Percentiles rank a stretch among this genome's conserved stretches.
Evolutionary conservation across 371 early-diverging fungal species (phyloP).

Genomic region (Zopfochytrium polystomum): DNA sequence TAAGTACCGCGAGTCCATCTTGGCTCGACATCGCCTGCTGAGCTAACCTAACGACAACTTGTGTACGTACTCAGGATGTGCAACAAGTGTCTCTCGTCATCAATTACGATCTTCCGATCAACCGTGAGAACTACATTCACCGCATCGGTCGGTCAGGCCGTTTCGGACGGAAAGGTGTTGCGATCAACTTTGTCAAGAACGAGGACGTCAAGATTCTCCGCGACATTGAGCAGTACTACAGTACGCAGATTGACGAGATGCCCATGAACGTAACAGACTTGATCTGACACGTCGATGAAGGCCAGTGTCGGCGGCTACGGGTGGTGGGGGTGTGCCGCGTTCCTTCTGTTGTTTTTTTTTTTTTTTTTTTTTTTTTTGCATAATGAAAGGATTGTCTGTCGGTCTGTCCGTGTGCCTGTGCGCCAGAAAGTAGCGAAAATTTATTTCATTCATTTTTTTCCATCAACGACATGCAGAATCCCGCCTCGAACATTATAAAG

Average conservation of each 20-base stretch:
- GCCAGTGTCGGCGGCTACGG: too few species aligned
- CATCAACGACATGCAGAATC: too few species aligned
- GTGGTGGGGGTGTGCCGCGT: too few species aligned
- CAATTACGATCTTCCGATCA: conserved; percentile 97
- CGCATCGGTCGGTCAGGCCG: conserved; percentile 99
- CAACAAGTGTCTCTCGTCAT: conserved; percentile 98
- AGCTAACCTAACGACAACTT: conserved; percentile 1
- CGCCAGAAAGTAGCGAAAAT: too few species aligned
- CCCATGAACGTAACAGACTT: conserved; percentile 38
- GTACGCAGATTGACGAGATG: conserved; percentile 82
- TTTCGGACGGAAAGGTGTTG: conserved; percentile 99
- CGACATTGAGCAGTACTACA: conserved; percentile 97
- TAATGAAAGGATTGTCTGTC: too few species aligned
- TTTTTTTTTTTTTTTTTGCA: too few species aligned
- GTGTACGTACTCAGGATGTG: conserved; percentile 64
- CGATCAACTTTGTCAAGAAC: conserved; percentile 96
- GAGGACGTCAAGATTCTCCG: conserved; percentile 92
- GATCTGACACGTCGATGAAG: too few species aligned
- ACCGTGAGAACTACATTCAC: conserved; percentile 97
- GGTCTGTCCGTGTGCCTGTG: too few species aligned
- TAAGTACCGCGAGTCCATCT: conserved; percentile 2
- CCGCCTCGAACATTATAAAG: too few species aligned
- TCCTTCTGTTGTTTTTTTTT: too few species aligned
- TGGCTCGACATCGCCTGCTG: too few species aligned
- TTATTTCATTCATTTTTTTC: too few species aligned